Evolutionary conservation across 75 land plant genomes (phyloP), one percentile per base, ranked within the genome.

Genomic region (Sequoiadendron giganteum): DNA sequence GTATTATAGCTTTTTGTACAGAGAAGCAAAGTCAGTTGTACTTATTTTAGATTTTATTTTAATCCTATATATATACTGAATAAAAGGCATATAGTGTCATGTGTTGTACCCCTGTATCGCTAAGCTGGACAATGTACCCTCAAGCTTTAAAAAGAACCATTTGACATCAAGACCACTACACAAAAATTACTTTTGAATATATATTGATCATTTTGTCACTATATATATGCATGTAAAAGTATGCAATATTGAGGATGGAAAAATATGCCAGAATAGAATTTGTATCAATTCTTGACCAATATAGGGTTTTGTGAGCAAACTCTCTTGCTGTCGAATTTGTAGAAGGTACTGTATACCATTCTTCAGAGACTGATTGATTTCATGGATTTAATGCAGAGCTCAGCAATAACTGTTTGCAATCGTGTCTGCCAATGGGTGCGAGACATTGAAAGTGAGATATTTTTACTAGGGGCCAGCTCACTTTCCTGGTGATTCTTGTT

Each of bases 401-500:
- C 92, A 87, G 97, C 99, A 10, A 97, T 98, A 90, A 92, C 91
- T 87, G 92, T 92, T 36, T 98, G 98, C 94, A 98, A 98, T 70
- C 95, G 95, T 32, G 94, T 98, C 28, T 97, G 99, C 86, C 99
- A 98, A 86, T 96, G 99, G 99, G 86, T 98, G 76, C 93, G 97
- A 78, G 95, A 96, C 88, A 86, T 95, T 65, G 99, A 98, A 89
- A 97, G 94, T 90, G 99, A 97, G 87, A 93, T 98, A 42, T 98
- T 98, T 89, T 91, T 95, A 88, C 68, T 95, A 28, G 99, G 96
- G 85, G 97, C 94, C 30, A 95, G 95, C 88, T 95, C 99, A 10
- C 96, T 98, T 86, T 95, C 95, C 88, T 97, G 99, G 99, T 98
- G 92, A 95, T 80, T 82, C 48, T 43, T 47, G 48, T 47, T 48